These are phyloP conservation scores for Ganoderma multipileum DNA, from an alignment of 1,284 basidiomycete species.

Conservation along the genomic window DNA sequence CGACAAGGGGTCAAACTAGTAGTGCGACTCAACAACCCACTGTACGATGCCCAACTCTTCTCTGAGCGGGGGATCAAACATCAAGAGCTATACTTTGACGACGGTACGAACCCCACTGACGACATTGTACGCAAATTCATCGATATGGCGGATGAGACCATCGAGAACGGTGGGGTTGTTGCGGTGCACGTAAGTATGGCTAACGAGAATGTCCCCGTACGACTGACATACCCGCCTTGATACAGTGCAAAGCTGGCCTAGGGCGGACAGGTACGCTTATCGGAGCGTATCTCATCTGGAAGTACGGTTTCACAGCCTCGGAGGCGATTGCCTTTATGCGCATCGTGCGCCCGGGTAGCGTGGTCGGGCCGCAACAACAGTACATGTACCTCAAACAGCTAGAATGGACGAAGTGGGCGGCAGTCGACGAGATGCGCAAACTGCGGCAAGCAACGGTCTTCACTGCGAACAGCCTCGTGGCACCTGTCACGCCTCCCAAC, in stretches of 20 bases:
- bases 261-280: slow-evolving; percentile 95
- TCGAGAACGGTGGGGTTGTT: slow-evolving; percentile 82
- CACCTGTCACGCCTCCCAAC: slow-evolving; percentile 83
- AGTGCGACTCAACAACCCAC: slow-evolving; percentile 92
- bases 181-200: slow-evolving; percentile 80
- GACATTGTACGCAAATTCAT: slow-evolving; percentile 94
- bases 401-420: slow-evolving; percentile 94
- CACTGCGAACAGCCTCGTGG: slow-evolving; percentile 58
- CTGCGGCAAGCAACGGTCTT: slow-evolving; percentile 50
- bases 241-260: slow-evolving; percentile 91
- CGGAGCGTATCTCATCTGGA: slow-evolving; percentile 98
- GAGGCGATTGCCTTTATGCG: slow-evolving; percentile 99
- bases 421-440: slow-evolving; percentile 74
- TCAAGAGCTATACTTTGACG: slow-evolving; percentile 95
- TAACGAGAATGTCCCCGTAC: slow-evolving; percentile 10
- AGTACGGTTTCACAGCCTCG: slow-evolving; percentile 97
- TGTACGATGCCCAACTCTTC: slow-evolving; percentile 92
- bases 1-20: slow-evolving; percentile 90
- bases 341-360: slow-evolving; percentile 94
- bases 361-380: slow-evolving; percentile 93
- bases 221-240: slow-evolving; percentile 31
- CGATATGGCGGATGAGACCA: slow-evolving; percentile 79
- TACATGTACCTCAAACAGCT: slow-evolving; percentile 97
- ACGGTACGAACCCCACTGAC: slow-evolving; percentile 97
- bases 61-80: slow-evolving; percentile 89